phyloP scores from a whole-genome alignment of 441 rosid species.

The California macrophylla region DNA sequence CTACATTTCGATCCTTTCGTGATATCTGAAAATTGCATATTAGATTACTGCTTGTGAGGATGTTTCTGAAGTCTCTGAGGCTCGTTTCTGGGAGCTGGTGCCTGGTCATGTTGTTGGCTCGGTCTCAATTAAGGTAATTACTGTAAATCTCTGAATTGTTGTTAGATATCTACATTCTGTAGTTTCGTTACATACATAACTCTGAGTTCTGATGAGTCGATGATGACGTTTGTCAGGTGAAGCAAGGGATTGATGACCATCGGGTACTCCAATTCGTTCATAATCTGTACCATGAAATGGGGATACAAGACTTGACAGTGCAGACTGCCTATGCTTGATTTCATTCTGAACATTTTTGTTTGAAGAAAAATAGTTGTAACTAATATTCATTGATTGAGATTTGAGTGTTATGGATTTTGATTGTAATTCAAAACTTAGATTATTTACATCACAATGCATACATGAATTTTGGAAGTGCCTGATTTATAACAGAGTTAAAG shows the following conservation, averaged over 20 bases:
- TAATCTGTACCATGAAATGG: constrained; percentile 62
- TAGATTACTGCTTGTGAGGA: constrained; percentile 68
- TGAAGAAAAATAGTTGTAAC: neutral
- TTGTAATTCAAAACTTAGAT: neutral
- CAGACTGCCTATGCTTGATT: constrained; percentile 37
- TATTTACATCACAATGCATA: neutral
- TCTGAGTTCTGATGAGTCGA: neutral
- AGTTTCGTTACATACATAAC: constrained; percentile 17
- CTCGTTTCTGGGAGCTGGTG: constrained; percentile 81
- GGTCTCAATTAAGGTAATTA: constrained; percentile 52
- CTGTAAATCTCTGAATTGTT: too few species aligned
- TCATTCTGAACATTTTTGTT: neutral
- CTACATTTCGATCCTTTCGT: neutral
- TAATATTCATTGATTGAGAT: neutral
- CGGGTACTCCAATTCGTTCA: constrained; percentile 47
- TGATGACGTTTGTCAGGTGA: constrained; percentile 41
- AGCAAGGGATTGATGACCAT: constrained; percentile 50
- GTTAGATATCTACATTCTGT: neutral
- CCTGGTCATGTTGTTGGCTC: constrained; percentile 88
- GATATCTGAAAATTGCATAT: neutral
- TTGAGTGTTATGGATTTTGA: neutral
- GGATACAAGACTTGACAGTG: constrained; percentile 65
- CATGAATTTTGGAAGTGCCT: neutral
- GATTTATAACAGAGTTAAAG: neutral
- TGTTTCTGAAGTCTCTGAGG: constrained; percentile 57